phyloP scores from a whole-genome alignment of 139 green algal species.

The Ostreobium quekettii region DNA sequence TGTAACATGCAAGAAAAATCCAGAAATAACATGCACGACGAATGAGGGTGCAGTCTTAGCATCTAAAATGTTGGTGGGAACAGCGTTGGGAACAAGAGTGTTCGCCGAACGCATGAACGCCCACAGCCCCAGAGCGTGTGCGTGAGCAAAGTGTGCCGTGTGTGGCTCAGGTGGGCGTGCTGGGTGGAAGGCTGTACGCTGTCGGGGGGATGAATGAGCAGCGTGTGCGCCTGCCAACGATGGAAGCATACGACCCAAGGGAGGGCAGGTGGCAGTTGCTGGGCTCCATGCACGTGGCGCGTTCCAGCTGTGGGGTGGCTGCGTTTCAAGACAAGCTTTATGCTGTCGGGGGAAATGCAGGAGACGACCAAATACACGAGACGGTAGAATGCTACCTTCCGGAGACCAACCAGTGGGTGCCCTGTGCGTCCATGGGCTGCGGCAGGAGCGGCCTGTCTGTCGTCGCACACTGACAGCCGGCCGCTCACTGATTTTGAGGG shows the following conservation, averaged over 20 bases:
- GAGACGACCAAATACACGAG: slow-evolving; percentile 26
- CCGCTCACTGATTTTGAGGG: too few relatives aligned
- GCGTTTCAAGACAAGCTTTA: slow-evolving; percentile 41
- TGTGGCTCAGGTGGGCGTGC: slow-evolving; percentile 20
- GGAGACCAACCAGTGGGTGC: slow-evolving; percentile 31
- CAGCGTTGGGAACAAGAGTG: too few relatives aligned
- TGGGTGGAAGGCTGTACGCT: slow-evolving; percentile 46
- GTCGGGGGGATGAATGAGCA: slow-evolving; percentile 47
- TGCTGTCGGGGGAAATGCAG: slow-evolving; percentile 43
- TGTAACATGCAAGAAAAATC: too few relatives aligned
- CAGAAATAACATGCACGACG: too few relatives aligned
- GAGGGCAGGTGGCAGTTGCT: slow-evolving; percentile 48
- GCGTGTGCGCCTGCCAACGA: slow-evolving; percentile 29
- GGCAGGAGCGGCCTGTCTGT: slow-evolving; percentile 43
- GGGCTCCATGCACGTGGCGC: slow-evolving; percentile 29
- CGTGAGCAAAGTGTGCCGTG: too few relatives aligned
- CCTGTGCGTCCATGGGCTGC: slow-evolving; percentile 26
- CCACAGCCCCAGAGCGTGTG: too few relatives aligned
- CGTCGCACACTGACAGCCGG: too few relatives aligned
- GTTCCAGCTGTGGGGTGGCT: slow-evolving; percentile 42
- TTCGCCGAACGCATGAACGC: too few relatives aligned
- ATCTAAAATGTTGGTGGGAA: too few relatives aligned
- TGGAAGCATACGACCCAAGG: slow-evolving; percentile 55
- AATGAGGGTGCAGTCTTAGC: too few relatives aligned
- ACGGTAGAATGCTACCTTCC: slow-evolving; percentile 31